Evolutionary conservation across 352 stramenopile genomes (phyloP).

Genomic region (Globisporangium irregulare): DNA sequence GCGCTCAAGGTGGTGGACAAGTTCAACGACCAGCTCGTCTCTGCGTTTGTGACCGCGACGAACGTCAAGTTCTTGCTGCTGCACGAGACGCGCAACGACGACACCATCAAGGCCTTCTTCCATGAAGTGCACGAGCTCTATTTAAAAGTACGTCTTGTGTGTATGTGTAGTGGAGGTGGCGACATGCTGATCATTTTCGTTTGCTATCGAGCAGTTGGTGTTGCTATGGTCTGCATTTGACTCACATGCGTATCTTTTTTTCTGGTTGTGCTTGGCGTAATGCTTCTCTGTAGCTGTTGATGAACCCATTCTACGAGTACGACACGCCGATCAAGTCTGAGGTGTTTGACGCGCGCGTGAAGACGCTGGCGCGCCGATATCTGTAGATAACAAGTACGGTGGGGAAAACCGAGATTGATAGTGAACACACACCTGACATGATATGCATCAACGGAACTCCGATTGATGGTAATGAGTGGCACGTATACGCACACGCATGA

Average conservation of each 20-base stretch:
- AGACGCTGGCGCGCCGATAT: constrained; percentile 87
- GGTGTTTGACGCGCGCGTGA: constrained; percentile 91
- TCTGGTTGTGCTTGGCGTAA: background rate
- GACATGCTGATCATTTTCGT: background rate
- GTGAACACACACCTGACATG: too few relatives aligned
- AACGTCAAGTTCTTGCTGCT: constrained; percentile 96
- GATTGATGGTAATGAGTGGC: too few relatives aligned
- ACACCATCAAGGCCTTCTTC: constrained; percentile 96
- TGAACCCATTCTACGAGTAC: constrained; percentile 97
- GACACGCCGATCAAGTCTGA: constrained; percentile 93
- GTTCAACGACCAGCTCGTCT: constrained; percentile 98
- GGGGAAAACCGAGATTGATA: too few relatives aligned
- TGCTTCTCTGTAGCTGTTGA: constrained; percentile 65
- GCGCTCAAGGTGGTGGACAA: constrained; percentile 91
- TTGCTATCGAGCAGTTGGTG: background rate
- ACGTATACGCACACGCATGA: background rate
- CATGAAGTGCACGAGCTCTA: constrained; percentile 97
- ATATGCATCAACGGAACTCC: too few relatives aligned
- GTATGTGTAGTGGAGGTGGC: background rate
- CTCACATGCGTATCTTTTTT: constrained; percentile 15
- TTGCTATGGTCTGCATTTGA: background rate
- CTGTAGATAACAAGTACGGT: constrained; percentile 37
- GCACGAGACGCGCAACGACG: constrained; percentile 93
- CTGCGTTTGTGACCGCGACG: constrained; percentile 93
- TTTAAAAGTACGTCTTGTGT: constrained; percentile 86